Evolutionary conservation across 2,329 filamentous ascomycete genomes (phyloP).

Genomic region (Fusarium pseudoanthophilum): DNA sequence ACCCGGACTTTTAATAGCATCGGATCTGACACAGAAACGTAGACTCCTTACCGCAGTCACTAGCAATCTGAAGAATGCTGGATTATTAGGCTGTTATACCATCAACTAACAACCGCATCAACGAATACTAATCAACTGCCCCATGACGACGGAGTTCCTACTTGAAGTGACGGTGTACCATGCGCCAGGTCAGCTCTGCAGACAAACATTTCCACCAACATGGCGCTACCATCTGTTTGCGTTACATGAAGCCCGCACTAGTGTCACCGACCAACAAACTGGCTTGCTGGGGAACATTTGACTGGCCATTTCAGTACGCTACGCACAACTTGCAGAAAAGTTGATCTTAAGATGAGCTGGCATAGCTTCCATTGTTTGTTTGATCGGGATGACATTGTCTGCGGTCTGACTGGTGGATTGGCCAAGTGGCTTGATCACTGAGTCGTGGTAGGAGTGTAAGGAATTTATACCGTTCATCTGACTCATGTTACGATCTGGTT

Average conservation of each 20-base stretch:
- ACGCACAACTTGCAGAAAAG: not conserved
- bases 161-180: accelerated
- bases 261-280: not conserved
- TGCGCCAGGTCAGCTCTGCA: not conserved
- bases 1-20: not conserved
- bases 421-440: not conserved
- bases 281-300: not conserved
- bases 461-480: accelerated
- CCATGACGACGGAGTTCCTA: accelerated
- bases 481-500: not conserved
- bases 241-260: not conserved
- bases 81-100: too few relatives aligned
- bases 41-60: not conserved
- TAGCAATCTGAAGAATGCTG: too few relatives aligned
- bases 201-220: not conserved
- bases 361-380: not conserved
- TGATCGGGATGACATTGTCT: not conserved
- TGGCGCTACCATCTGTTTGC: not conserved
- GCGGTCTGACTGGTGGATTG: not conserved
- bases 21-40: accelerated
- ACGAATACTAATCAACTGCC: accelerated
- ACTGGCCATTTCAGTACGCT: not conserved
- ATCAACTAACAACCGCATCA: too few relatives aligned
- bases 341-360: not conserved
- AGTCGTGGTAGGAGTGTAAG: too few relatives aligned